Conservation (phyloP, 1,139 yeast species). For the Ogataea hybrid region DNA sequence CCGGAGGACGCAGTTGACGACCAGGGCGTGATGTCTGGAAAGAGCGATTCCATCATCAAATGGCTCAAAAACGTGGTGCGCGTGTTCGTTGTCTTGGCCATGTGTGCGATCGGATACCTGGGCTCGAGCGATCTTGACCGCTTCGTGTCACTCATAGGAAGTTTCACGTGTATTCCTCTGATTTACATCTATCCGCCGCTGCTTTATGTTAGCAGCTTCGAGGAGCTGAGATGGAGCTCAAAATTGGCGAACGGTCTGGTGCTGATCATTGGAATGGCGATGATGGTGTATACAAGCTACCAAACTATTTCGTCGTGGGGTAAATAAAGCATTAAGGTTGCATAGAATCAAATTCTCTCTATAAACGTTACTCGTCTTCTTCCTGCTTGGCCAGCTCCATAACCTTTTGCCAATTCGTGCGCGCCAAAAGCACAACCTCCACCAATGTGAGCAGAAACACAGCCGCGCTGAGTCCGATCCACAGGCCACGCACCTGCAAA, state of each 20-base stretch:
- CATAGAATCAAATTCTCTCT: neutral
- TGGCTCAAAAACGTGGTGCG: constrained; percentile 85
- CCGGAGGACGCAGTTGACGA: constrained; percentile 17
- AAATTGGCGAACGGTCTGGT: constrained; percentile 39
- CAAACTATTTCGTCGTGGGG: constrained; percentile 42
- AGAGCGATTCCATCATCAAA: constrained; percentile 63
- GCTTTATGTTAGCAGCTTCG: constrained; percentile 56
- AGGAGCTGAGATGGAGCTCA: constrained; percentile 15
- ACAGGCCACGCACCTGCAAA: constrained; percentile 23
- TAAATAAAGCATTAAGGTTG: constrained; percentile 1
- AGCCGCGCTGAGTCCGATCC: constrained; percentile 43
- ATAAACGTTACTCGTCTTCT: neutral
- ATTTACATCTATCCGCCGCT: constrained; percentile 94
- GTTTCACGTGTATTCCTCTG: constrained; percentile 93
- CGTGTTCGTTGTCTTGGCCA: constrained; percentile 55
- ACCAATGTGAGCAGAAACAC: constrained; percentile 36
- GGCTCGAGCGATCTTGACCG: constrained; percentile 78
- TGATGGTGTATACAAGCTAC: constrained; percentile 62
- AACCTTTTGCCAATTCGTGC: constrained; percentile 24
- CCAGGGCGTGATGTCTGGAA: constrained; percentile 52
- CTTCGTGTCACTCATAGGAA: constrained; percentile 90
- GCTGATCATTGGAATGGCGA: constrained; percentile 42
- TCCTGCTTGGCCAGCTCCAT: constrained; percentile 13
- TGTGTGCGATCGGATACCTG: constrained; percentile 66
- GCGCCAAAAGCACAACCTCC: constrained; percentile 15